Evolutionary conservation across 139 green algal species (phyloP).

Genomic region (Coelastrella sp.): DNA sequence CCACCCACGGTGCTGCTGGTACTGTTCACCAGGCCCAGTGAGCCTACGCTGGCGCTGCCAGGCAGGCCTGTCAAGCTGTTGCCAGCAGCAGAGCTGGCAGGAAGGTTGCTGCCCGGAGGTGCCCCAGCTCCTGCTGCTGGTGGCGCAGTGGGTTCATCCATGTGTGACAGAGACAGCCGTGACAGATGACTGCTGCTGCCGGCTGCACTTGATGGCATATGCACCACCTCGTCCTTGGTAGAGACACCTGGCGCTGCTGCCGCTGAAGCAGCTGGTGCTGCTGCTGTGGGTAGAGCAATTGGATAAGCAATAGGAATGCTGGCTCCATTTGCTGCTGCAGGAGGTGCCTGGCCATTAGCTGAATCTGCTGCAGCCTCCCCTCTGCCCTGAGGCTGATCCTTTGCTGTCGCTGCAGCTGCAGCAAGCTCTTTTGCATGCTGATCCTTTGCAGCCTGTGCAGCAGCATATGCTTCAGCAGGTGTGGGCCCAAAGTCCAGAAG

Average conservation of each 20-base stretch:
- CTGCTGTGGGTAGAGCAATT: neutral
- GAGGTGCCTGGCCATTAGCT: too few species aligned
- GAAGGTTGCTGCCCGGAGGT: neutral
- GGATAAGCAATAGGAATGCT: too few species aligned
- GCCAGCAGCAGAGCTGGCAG: neutral
- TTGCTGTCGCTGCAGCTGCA: constrained; percentile 3
- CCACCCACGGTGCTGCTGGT: neutral
- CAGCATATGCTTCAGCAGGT: constrained; percentile 42
- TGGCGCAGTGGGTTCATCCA: neutral
- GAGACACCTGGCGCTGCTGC: constrained; percentile 16
- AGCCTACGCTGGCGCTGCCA: neutral
- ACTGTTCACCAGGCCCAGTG: neutral
- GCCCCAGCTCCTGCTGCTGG: neutral
- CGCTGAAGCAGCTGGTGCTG: constrained; percentile 17
- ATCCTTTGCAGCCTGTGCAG: constrained; percentile 19
- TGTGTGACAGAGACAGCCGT: constrained; percentile 19
- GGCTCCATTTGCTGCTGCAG: too few species aligned
- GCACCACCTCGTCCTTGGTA: constrained; percentile 9
- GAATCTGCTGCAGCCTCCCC: neutral
- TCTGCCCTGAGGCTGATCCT: neutral
- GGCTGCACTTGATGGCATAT: constrained; percentile 15
- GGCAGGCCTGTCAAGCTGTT: neutral
- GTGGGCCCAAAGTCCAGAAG: constrained; percentile 46
- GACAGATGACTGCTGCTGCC: constrained; percentile 36
- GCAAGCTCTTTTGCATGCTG: neutral